phyloP scores from a whole-genome alignment of 2,329 filamentous ascomycete species.

The Aspergillus versicolor region DNA sequence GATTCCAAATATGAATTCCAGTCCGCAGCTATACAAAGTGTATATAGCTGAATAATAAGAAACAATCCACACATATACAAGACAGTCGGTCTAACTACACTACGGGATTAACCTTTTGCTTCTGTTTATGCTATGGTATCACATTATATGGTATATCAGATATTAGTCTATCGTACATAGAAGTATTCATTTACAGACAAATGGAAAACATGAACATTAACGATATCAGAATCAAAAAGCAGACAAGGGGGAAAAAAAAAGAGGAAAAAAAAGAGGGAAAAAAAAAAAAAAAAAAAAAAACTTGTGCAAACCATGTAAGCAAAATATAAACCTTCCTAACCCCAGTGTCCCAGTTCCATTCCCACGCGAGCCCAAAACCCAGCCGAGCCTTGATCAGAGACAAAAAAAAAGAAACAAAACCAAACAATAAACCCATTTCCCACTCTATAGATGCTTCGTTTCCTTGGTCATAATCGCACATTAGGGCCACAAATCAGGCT shows the following conservation, averaged over 20 bases:
- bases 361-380: neutral
- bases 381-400: constrained; percentile 19
- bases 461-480: constrained; percentile 10
- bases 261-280: neutral
- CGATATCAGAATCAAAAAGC: neutral
- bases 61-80: neutral
- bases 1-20: neutral
- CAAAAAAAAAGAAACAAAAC: neutral
- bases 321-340: constrained; percentile 13
- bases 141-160: neutral
- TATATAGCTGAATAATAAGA: neutral
- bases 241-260: too few relatives aligned
- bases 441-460: constrained; percentile 25
- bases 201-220: neutral
- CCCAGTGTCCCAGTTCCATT: constrained; percentile 16
- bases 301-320: neutral
- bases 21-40: neutral
- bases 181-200: constrained; percentile 12
- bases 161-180: constrained; percentile 14
- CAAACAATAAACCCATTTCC: constrained; percentile 16
- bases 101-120: neutral
- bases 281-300: constrained; percentile 7
- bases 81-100: too few relatives aligned
- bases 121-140: neutral
- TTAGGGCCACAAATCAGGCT: constrained; percentile 3